phyloP scores from a whole-genome alignment of 129 eudicot species.

The Calendula officinalis region DNA sequence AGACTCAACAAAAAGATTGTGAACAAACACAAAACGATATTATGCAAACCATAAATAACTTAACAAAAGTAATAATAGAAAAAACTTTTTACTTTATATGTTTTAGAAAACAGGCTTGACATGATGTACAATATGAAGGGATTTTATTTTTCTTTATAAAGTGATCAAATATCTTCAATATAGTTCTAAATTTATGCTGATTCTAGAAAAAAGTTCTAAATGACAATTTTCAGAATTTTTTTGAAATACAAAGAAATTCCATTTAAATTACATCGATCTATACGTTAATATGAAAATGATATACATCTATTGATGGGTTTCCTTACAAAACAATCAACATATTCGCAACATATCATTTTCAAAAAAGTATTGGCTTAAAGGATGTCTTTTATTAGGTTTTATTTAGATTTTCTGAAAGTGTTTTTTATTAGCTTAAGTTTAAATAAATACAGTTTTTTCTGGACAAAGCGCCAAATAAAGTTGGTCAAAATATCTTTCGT shows the following conservation, averaged over 20 bases:
- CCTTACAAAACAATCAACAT: background rate
- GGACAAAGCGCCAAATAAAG: slow-evolving; percentile 10
- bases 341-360: background rate
- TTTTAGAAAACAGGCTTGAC: too few species aligned
- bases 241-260: background rate
- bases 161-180: too few species aligned
- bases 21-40: too few species aligned
- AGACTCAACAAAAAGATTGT: too few species aligned
- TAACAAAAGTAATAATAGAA: too few species aligned
- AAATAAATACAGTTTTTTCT: too few species aligned
- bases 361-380: background rate
- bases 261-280: too few species aligned
- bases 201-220: background rate
- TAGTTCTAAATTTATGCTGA: background rate
- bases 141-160: too few species aligned
- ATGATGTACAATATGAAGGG: too few species aligned
- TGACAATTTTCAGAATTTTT: background rate
- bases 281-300: background rate
- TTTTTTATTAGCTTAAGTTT: background rate
- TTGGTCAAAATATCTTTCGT: slow-evolving; percentile 26
- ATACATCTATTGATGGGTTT: background rate
- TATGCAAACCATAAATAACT: too few species aligned
- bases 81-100: too few species aligned
- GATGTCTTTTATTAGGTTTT: background rate
- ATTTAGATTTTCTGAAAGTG: background rate